These are phyloP conservation scores for Trichothecium roseum DNA, from an alignment of 2,329 filamentous ascomycete species.

Conservation along the genomic window DNA sequence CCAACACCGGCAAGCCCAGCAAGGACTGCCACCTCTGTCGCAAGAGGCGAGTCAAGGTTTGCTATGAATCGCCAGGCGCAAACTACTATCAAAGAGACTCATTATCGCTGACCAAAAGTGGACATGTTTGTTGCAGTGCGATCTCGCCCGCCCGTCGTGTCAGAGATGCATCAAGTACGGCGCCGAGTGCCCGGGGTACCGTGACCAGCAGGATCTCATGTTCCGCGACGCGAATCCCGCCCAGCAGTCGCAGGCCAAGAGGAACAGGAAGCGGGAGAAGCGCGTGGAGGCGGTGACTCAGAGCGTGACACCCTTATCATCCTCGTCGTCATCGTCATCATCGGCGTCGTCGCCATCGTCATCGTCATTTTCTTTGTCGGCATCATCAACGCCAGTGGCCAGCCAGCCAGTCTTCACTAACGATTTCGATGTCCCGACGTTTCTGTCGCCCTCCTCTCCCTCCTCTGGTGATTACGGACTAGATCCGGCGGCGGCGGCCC, in stretches of 20 bases:
- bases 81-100: too few species aligned
- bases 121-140: constrained; percentile 19
- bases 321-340: not conserved
- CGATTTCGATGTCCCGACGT: not conserved
- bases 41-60: constrained; percentile 29
- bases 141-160: constrained; percentile 26
- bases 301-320: constrained; percentile 1
- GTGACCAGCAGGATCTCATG: constrained; percentile 26
- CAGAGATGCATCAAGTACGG: constrained; percentile 30
- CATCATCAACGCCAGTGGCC: not conserved
- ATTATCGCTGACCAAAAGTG: too few species aligned
- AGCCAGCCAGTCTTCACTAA: not conserved
- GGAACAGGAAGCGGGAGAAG: constrained; percentile 17
- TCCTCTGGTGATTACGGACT: not conserved
- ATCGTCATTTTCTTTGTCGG: not conserved
- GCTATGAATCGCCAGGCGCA: too few species aligned
- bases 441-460: not conserved
- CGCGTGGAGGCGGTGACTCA: constrained; percentile 5
- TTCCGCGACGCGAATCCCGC: constrained; percentile 23
- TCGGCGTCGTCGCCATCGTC: not conserved
- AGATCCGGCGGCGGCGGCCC: not conserved
- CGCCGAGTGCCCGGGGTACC: constrained; percentile 26
- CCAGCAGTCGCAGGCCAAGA: constrained; percentile 14
- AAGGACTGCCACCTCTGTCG: constrained; percentile 30
- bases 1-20: constrained; percentile 29